These are phyloP conservation scores for Clitopilus passeckerianus DNA, from an alignment of 768 basidiomycete genomes.

Conservation along the genomic window DNA sequence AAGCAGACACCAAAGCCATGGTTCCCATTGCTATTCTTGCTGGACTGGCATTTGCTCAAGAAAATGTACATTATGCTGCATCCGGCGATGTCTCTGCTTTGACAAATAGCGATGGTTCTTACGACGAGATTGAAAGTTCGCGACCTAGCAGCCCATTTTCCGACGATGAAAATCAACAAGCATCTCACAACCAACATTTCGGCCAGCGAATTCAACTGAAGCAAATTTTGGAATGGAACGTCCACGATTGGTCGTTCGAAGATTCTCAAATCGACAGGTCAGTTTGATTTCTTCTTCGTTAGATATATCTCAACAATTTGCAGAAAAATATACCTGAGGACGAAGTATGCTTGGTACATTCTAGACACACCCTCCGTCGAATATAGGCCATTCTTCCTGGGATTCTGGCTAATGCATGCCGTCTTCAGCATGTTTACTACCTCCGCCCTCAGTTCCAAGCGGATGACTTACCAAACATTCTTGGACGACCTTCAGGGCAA, in stretches of 20 bases:
- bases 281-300: conserved; percentile 6
- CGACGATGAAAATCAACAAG: conserved; percentile 20
- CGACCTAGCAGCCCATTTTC: conserved; percentile 13
- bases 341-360: conserved; percentile 67
- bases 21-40: conserved; percentile 36
- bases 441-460: conserved; percentile 24
- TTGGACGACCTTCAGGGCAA: conserved; percentile 22
- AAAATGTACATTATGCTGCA: conserved; percentile 21
- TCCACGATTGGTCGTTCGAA: conserved; percentile 33
- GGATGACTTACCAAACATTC: conserved; percentile 35
- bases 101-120: conserved; percentile 25
- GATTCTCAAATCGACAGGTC: conserved; percentile 40
- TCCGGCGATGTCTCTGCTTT: conserved; percentile 37
- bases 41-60: conserved; percentile 17
- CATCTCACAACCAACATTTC: conserved; percentile 6
- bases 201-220: conserved; percentile 31
- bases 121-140: conserved; percentile 17
- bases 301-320: background rate
- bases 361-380: conserved; percentile 39
- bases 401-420: conserved; percentile 47
- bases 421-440: conserved; percentile 44
- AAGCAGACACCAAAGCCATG: conserved; percentile 27
- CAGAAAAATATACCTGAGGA: conserved; percentile 64
- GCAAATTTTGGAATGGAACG: conserved; percentile 38
- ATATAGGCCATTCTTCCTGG: conserved; percentile 40